Percentiles rank a stretch among this genome's conserved stretches.
Evolutionary conservation across 2,329 filamentous ascomycete species (phyloP).

Genomic region (Monilinia vaccinii-corymbosi): DNA sequence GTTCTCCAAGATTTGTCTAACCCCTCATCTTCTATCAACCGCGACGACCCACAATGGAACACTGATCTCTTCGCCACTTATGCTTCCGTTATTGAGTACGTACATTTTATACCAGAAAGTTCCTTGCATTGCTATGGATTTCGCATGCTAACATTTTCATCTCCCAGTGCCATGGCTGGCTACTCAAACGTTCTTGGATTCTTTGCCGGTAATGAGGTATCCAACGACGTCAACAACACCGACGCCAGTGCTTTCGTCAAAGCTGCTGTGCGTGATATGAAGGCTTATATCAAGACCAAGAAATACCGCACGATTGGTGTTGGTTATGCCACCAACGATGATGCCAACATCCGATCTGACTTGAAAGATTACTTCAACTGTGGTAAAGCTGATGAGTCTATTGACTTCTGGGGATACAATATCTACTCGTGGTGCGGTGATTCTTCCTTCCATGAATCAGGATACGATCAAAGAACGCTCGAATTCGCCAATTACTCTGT

Average conservation of each 20-base stretch:
- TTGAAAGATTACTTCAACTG: constrained; percentile 96
- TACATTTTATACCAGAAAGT: not conserved
- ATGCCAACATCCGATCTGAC: constrained; percentile 68
- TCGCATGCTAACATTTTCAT: not conserved
- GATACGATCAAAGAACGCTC: constrained; percentile 71
- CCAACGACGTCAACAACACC: constrained; percentile 83
- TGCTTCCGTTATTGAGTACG: constrained; percentile 64
- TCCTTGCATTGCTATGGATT: not conserved
- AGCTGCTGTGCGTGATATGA: constrained; percentile 92
- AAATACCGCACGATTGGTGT: constrained; percentile 74
- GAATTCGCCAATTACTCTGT: constrained; percentile 88
- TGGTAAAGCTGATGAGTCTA: constrained; percentile 54
- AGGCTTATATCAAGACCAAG: constrained; percentile 81
- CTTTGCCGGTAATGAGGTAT: constrained; percentile 97
- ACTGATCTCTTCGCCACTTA: constrained; percentile 71
- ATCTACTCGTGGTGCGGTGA: constrained; percentile 99
- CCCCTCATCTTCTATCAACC: constrained; percentile 76
- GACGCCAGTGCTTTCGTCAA: constrained; percentile 89
- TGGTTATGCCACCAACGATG: constrained; percentile 94
- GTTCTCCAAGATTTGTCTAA: constrained; percentile 85
- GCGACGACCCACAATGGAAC: constrained; percentile 70
- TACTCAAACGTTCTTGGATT: constrained; percentile 94
- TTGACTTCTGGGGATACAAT: constrained; percentile 99
- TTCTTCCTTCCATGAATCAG: constrained; percentile 66
- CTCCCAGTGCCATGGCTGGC: constrained; percentile 49